phyloP scores from a whole-genome alignment of 106 monocot species.

The Allium fistulosum region DNA sequence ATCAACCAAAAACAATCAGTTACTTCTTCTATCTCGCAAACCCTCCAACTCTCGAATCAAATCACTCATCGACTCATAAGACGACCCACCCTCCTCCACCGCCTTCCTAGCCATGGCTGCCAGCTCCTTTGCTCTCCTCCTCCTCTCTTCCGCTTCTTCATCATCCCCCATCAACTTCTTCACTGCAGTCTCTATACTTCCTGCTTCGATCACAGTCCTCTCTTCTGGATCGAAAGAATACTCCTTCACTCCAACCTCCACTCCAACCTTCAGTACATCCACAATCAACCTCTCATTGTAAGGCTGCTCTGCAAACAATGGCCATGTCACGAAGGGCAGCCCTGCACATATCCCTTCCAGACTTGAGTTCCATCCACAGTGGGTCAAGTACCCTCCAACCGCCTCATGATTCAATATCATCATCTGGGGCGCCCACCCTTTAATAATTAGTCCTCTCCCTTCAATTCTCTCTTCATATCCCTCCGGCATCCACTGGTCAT shows the following conservation, averaged over 20 bases:
- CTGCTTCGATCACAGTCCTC: neutral
- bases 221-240: neutral
- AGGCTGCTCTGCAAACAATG: constrained; percentile 18
- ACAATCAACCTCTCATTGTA: constrained; percentile 18
- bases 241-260: neutral
- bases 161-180: constrained; percentile 4
- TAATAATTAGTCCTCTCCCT: constrained; percentile 7
- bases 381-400: constrained; percentile 17
- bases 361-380: constrained; percentile 40
- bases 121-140: constrained; percentile 8
- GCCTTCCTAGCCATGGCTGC: constrained; percentile 2
- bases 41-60: constrained; percentile 12
- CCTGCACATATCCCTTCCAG: constrained; percentile 17
- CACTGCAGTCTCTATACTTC: neutral
- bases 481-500: constrained; percentile 5
- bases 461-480: constrained; percentile 11
- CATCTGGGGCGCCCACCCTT: constrained; percentile 31
- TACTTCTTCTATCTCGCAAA: no score
- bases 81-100: constrained; percentile 11
- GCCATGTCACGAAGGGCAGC: constrained; percentile 18
- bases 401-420: constrained; percentile 16
- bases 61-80: neutral
- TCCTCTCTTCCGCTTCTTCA: constrained; percentile 8
- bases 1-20: no score
- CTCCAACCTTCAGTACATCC: constrained; percentile 9